Evolutionary conservation across 1,284 basidiomycete genomes (phyloP).

Genomic region (Takashimella tepidaria): DNA sequence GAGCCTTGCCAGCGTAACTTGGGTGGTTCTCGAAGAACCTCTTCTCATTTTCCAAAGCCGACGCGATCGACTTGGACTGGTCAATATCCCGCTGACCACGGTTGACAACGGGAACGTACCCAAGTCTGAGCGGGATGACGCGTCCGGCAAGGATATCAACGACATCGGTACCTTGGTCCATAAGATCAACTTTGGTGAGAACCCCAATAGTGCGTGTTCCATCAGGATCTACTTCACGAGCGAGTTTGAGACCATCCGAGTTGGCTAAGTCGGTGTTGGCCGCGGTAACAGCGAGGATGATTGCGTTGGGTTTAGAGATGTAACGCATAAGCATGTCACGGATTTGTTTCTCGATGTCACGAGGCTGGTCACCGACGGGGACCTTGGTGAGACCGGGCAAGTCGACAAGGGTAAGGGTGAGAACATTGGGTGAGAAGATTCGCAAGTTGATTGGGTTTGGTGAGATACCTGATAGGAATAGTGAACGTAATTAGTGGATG

Average conservation of each 20-base stretch:
- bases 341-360: conserved; percentile 97
- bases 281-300: conserved; percentile 88
- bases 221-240: conserved; percentile 93
- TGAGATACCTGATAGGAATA: conserved; percentile 83
- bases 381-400: conserved; percentile 90
- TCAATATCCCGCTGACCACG: conserved; percentile 97
- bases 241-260: conserved; percentile 94
- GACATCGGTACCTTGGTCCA: conserved; percentile 96
- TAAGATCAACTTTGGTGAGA: conserved; percentile 93
- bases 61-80: conserved; percentile 70
- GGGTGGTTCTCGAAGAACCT: conserved; percentile 90
- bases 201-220: conserved; percentile 94
- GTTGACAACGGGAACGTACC: conserved; percentile 96
- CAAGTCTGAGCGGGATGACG: conserved; percentile 83
- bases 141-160: conserved; percentile 98
- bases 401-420: conserved; percentile 95
- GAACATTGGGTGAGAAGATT: conserved; percentile 92
- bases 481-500: neutral
- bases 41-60: conserved; percentile 82
- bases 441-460: conserved; percentile 94
- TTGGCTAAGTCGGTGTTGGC: conserved; percentile 98
- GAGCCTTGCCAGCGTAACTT: conserved; percentile 86
- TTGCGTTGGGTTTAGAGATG: conserved; percentile 78
- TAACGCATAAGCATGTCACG: conserved; percentile 94
- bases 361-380: conserved; percentile 95